phyloP scores from a whole-genome alignment of 345 rosid genomes.

The Diplotaxis tenuifolia region DNA sequence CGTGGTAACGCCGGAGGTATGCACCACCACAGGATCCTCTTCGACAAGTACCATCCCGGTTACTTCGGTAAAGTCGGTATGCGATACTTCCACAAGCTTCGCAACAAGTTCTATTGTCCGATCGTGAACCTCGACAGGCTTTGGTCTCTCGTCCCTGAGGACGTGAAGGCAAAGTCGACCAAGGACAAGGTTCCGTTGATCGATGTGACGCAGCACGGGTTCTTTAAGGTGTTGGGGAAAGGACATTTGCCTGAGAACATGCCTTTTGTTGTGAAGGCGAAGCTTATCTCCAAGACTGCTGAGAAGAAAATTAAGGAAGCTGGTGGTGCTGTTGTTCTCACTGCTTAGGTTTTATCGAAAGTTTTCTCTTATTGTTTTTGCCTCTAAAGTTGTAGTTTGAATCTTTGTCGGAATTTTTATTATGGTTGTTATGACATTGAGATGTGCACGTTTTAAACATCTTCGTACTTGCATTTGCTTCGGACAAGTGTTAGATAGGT shows the following conservation, averaged over 20 bases:
- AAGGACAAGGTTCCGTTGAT: neutral
- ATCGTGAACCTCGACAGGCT: neutral
- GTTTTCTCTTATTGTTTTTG: neutral
- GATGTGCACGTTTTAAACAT: no score
- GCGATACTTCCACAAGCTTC: neutral
- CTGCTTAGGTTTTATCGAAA: neutral
- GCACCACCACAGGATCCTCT: neutral
- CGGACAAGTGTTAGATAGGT: no score
- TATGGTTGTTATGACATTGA: neutral
- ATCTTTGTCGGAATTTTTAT: neutral
- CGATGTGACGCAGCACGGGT: neutral
- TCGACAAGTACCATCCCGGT: neutral
- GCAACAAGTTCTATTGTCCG: neutral
- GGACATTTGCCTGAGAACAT: neutral
- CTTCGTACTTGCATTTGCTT: no score
- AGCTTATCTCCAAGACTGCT: neutral
- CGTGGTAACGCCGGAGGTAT: neutral
- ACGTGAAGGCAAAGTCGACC: neutral
- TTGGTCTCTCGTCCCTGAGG: neutral
- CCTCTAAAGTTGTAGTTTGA: neutral
- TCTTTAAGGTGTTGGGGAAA: neutral
- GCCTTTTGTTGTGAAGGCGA: neutral
- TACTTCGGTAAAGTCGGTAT: neutral
- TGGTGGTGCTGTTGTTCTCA: neutral
- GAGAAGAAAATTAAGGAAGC: neutral